Evolutionary conservation across 2,329 filamentous ascomycete genomes (phyloP), one percentile per base, ranked within the genome.

Genomic region (Lachnellula suecica): DNA sequence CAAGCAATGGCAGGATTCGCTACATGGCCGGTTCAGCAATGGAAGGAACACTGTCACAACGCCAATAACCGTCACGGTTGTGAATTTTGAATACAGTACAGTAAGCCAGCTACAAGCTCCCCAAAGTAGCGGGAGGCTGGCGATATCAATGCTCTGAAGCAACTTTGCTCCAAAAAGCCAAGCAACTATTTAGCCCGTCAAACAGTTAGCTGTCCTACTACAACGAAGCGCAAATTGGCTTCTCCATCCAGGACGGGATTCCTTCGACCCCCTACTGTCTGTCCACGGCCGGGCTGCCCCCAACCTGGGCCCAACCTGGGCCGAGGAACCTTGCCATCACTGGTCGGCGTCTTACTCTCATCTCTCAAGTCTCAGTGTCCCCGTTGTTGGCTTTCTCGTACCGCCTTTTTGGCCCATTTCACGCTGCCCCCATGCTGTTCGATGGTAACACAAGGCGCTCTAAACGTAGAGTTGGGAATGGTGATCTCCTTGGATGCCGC

Each of bases 401-500:
- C 44, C 40, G 41, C 34, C 41, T 46, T 48, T 46, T 51, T 8
- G 40, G n/a, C 40, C 38, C 27, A 31, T 13, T 11, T 42, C 13
- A 10, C 37, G 7, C 22, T 24, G 10, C 17, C 40, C 40, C 40
- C 22, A 23, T 24, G 40, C 20, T 23, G 40, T 42, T 42, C 15
- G 40, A 42, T 42, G 53, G 53, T 56, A 44, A 49, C 44, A 55
- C 53, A 57, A 50, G 41, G 31, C 51, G 44, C 37, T 48, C 48
- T 50, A 46, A 47, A 51, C 46, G 43, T 46, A 49, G 53, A 53
- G 46, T 49, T 51, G 51, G 54, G 57, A 49, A 47, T 52, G 52
- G 54, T 47, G 49, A 51, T 54, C 55, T n/a, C 31, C 47, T 22
- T 40, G 47, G 35, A 34, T 23, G 44, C 51, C 54, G 44, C 47